These are phyloP conservation scores for Melaleuca alternifolia DNA, from an alignment of 345 rosid species.

Conservation along the genomic window DNA sequence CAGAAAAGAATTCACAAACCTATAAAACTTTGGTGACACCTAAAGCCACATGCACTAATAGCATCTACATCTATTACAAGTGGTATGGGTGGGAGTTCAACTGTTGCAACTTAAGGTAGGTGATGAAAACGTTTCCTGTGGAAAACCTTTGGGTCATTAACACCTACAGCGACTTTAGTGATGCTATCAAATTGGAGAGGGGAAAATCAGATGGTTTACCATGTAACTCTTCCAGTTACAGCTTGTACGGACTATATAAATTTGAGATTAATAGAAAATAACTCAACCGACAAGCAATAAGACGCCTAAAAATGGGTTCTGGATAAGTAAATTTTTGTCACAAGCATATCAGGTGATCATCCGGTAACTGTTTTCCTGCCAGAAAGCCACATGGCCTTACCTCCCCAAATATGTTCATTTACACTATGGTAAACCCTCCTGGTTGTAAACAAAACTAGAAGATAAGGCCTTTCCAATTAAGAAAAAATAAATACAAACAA, in stretches of 20 bases:
- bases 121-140: background rate
- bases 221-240: background rate
- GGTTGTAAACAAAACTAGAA: background rate
- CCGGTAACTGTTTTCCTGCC: background rate
- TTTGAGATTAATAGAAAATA: background rate
- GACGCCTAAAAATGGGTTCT: background rate
- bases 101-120: background rate
- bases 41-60: background rate
- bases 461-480: background rate
- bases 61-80: background rate
- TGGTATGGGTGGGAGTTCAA: background rate
- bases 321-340: background rate
- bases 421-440: background rate
- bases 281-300: background rate
- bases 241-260: background rate
- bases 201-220: background rate
- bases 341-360: background rate
- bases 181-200: background rate
- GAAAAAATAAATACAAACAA: background rate
- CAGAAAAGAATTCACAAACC: background rate
- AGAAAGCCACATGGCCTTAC: background rate
- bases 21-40: background rate
- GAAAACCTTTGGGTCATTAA: background rate
- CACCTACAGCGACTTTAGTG: background rate
- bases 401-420: background rate